These are phyloP conservation scores for Stephania yunnanensis DNA, from an alignment of 164 flowering plant genomes.

Conservation along the genomic window DNA sequence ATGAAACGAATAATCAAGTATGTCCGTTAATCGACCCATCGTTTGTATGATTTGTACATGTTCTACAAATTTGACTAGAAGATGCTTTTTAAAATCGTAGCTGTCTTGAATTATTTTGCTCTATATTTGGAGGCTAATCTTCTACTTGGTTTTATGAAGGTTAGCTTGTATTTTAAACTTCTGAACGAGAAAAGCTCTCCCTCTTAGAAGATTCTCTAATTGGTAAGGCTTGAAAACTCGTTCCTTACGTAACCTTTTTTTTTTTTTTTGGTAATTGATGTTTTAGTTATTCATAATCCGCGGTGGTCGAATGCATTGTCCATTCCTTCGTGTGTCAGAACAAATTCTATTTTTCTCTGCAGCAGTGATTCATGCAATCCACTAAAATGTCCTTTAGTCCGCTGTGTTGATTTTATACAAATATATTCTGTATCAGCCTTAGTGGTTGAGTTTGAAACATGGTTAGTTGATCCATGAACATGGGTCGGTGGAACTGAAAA, in stretches of 20 bases:
- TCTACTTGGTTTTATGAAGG: not conserved
- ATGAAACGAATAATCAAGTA: conserved; percentile 2
- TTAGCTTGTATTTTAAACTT: not conserved
- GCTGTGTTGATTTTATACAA: not conserved
- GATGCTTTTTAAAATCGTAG: not conserved
- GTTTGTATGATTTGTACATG: not conserved
- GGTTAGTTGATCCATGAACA: not conserved
- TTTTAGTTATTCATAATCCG: not conserved
- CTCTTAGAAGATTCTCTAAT: not conserved
- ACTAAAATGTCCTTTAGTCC: conserved; percentile 1
- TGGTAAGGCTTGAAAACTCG: not conserved
- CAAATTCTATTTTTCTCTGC: not conserved
- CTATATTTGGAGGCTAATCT: not conserved
- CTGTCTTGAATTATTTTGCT: not conserved
- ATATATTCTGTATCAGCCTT: not conserved
- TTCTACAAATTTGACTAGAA: not conserved
- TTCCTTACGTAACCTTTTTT: not conserved
- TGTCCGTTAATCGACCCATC: not conserved
- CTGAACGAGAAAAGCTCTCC: not conserved
- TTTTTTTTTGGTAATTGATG: not conserved
- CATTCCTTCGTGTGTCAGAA: not conserved
- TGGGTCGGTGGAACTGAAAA: not conserved
- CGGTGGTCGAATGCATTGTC: not conserved
- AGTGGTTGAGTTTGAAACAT: not conserved
- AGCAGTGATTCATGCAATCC: not conserved